Conservation (phyloP, 2,329 filamentous ascomycete species). For the Exophiala dermatitidis region DNA sequence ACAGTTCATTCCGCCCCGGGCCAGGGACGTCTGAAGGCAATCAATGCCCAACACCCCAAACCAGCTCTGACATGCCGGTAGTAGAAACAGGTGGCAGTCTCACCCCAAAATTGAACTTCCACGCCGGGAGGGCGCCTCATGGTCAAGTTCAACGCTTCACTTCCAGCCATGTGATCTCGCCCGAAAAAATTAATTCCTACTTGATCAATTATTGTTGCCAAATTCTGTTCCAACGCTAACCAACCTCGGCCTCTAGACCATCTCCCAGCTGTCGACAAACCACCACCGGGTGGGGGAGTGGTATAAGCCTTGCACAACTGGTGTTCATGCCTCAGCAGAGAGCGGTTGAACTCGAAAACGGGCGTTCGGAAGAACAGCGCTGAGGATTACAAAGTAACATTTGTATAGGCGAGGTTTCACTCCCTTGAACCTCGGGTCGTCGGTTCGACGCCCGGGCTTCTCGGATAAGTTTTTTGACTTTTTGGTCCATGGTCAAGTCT, state of each 20-base stretch:
- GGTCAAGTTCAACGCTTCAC: too few relatives aligned
- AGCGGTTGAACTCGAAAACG: not conserved
- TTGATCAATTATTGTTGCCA: not conserved
- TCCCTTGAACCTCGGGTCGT: not conserved
- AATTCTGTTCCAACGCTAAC: not conserved
- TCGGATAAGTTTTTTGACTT: not conserved
- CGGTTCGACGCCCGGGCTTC: not conserved
- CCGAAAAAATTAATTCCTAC: not conserved
- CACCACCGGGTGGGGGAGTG: not conserved
- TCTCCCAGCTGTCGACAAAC: not conserved
- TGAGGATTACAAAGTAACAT: not conserved
- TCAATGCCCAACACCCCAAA: too few relatives aligned
- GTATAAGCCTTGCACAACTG: not conserved
- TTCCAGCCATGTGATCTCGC: too few relatives aligned
- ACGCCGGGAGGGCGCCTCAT: too few relatives aligned
- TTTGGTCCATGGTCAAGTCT: not conserved
- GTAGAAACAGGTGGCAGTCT: too few relatives aligned
- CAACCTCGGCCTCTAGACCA: not conserved
- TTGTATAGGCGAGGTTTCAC: not conserved
- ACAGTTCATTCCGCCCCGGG: too few relatives aligned
- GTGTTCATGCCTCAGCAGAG: not conserved
- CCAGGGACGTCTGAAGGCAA: too few relatives aligned
- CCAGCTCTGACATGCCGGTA: too few relatives aligned
- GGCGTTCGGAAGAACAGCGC: not conserved
- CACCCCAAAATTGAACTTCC: too few relatives aligned